Base-by-base conservation (phyloP, 1,284 basidiomycete genomes). In the Trichosporon faecale region DNA sequence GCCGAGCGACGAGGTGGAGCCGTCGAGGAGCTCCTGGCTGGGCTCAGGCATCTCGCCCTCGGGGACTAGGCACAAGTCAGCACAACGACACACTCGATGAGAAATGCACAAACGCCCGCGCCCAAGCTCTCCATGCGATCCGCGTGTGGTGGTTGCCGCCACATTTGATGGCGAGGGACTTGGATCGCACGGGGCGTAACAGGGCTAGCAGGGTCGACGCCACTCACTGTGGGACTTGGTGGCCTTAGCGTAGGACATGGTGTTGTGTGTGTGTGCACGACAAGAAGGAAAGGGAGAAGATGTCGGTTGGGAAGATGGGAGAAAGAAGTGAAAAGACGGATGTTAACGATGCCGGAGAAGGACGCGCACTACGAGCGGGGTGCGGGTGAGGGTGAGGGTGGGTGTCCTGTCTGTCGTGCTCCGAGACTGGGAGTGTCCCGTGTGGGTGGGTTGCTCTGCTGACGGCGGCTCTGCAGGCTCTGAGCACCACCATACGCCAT, bases 31-130 rank as follows among this genome's bases (percentile, higher is more conserved):
- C 69, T 73, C 74, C 68, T 78, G 83, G 70, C 78, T 78, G 31
- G 83, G 83, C 66, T 84, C 71, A 52, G 82, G 79, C 76, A 81
- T 81, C 72, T 78, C 76, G 29, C 78, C 82, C 66, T 74, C 73
- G 33, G 81, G 82, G 49, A 52, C 37, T 66, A 67, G 61, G 40
- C 49, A 23, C 65, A 27, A 44, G 65, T 64, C 29, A 66, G 49
- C 65, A 64, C 40, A 63, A 35, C 35, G 25, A 46, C n/a, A 21
- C 44, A 12, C 21, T 23, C 21, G 21, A 25, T 8, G 1, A 21
- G 46, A 2, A 2, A 23, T 9, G 21, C 6, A 23, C 46, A 12
- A 12, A 52, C 46, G 46, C 46, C 46, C 21, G n/a, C 46, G 21
- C 21, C 46, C 46, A 11, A 18, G 21, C 46, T 52, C 31, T 18